These are phyloP conservation scores for Boletus semigastroideus DNA, from an alignment of 1,284 basidiomycete genomes.

Conservation along the genomic window DNA sequence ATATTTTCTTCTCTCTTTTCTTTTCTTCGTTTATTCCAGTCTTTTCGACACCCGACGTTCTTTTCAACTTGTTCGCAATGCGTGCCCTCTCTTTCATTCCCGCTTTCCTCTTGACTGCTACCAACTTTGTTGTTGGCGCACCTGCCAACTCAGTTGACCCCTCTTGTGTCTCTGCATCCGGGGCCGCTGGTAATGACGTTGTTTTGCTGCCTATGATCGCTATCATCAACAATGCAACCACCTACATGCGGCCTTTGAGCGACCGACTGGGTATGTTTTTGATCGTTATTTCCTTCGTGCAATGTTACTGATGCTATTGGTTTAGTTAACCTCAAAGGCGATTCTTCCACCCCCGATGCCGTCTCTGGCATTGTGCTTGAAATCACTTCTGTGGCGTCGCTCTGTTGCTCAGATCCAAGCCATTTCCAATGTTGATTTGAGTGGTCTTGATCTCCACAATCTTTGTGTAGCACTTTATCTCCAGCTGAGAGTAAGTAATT, in stretches of 20 bases:
- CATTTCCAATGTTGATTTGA: conserved; percentile 5
- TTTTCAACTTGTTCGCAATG: conserved; percentile 19
- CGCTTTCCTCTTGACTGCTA: conserved; percentile 16
- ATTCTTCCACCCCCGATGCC: conserved; percentile 11
- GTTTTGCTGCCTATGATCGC: conserved; percentile 16
- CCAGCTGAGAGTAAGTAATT: conserved; percentile 4
- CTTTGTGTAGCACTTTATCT: conserved; percentile 8
- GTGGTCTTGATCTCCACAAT: conserved; percentile 5
- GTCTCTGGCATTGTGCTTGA: conserved; percentile 14
- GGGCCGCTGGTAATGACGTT: conserved; percentile 6
- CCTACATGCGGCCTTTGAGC: conserved; percentile 5
- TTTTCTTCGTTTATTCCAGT: not conserved
- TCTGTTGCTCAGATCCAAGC: conserved; percentile 10
- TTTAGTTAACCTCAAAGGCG: conserved; percentile 7
- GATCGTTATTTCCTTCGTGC: too few species aligned
- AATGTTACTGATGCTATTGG: not conserved
- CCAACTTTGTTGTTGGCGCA: conserved; percentile 18
- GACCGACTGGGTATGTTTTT: conserved; percentile 13
- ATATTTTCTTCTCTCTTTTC: not conserved
- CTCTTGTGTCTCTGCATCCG: conserved; percentile 6
- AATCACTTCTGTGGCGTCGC: conserved; percentile 11
- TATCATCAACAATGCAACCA: conserved; percentile 18
- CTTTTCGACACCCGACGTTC: conserved; percentile 15
- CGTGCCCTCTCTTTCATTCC: conserved; percentile 27
- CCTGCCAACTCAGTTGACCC: conserved; percentile 2